phyloP scores from a whole-genome alignment of 1,284 basidiomycete genomes.

The Prillingera fragicola region DNA sequence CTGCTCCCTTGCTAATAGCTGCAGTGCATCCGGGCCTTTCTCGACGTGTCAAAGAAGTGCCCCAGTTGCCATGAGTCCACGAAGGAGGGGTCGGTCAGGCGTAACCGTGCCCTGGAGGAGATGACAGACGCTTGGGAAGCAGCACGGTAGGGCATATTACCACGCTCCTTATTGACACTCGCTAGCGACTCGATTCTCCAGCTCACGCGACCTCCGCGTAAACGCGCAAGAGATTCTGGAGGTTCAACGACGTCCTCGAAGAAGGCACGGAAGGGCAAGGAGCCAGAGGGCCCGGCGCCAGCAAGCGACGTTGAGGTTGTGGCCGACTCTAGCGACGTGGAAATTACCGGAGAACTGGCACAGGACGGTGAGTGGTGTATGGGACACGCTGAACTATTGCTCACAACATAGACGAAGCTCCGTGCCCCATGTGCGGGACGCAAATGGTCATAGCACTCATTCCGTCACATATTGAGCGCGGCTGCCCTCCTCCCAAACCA shows the following conservation, averaged over 20 bases:
- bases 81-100: conserved; percentile 35
- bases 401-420: conserved; percentile 29
- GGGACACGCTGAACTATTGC: neutral
- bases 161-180: neutral
- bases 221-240: conserved; percentile 1
- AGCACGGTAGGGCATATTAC: conserved; percentile 26
- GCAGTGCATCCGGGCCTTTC: conserved; percentile 40
- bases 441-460: conserved; percentile 35
- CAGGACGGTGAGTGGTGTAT: conserved; percentile 30
- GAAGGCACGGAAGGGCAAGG: conserved; percentile 7
- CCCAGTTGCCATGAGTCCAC: conserved; percentile 36
- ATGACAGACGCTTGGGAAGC: conserved; percentile 43
- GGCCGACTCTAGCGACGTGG: conserved; percentile 7
- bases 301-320: conserved; percentile 8
- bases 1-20: neutral
- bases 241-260: conserved; percentile 9
- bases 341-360: conserved; percentile 24
- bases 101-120: conserved; percentile 44
- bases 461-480: conserved; percentile 41
- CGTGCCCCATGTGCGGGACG: conserved; percentile 41
- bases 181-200: conserved; percentile 7
- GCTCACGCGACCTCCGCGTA: conserved; percentile 7
- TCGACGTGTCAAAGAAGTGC: conserved; percentile 31
- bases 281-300: conserved; percentile 1
- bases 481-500: conserved; percentile 37